Percentiles rank a stretch among this genome's conserved stretches.
Evolutionary conservation across 352 stramenopile species (phyloP).

Genomic region (Pythium aquatile): DNA sequence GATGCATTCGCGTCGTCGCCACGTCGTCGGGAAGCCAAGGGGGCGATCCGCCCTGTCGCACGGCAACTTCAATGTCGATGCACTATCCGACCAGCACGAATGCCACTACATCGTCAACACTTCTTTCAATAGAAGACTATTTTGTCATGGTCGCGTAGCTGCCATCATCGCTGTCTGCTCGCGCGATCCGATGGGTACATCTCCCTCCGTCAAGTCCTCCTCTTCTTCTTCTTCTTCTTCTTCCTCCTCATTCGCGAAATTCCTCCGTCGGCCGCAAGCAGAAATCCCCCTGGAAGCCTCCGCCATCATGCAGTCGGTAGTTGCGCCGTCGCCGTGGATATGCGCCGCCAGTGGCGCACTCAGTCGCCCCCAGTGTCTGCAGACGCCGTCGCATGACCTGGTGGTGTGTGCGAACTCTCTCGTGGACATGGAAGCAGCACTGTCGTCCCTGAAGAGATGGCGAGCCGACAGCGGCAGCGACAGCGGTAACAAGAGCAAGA

Average conservation of each 20-base stretch:
- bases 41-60: not conserved
- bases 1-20: not conserved
- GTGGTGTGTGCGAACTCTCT: not conserved
- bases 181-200: constrained; percentile 7
- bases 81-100: constrained; percentile 12
- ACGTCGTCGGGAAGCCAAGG: not conserved
- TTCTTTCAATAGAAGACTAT: not conserved
- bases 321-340: not conserved
- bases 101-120: not conserved
- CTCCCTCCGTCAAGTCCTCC: not conserved
- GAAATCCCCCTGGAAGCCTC: not conserved
- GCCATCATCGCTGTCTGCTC: not conserved
- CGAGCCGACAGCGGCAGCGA: constrained; percentile 10
- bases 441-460: too few species aligned
- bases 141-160: constrained; percentile 4
- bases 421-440: not conserved
- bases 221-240: not conserved
- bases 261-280: not conserved
- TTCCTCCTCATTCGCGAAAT: constrained; percentile 6
- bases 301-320: constrained; percentile 7
- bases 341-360: not conserved
- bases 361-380: not conserved
- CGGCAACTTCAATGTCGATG: constrained; percentile 21
- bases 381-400: constrained; percentile 1
- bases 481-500: not conserved